These are phyloP conservation scores for Ophiocordyceps sinensis DNA, from an alignment of 2,329 filamentous ascomycete genomes.

Conservation along the genomic window DNA sequence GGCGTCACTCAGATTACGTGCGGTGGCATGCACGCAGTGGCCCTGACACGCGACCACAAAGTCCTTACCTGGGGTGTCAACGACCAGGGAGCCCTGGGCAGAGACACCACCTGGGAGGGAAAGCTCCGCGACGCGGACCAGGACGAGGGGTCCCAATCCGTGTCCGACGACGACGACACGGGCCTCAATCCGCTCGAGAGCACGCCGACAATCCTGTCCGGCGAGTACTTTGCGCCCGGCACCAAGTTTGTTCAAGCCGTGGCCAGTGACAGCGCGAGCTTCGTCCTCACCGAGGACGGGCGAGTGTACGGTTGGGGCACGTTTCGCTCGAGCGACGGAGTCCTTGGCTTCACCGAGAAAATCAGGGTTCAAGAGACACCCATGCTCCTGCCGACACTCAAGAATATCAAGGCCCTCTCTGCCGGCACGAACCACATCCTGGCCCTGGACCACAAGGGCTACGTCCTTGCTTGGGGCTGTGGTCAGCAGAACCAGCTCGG, in stretches of 20 bases:
- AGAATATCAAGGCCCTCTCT: conserved; percentile 49
- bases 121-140: conserved; percentile 43
- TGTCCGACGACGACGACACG: conserved; percentile 41
- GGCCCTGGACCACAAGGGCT: conserved; percentile 49
- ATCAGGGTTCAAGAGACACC: conserved; percentile 36
- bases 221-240: conserved; percentile 43
- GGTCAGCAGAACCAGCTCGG: conserved; percentile 52
- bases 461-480: conserved; percentile 57
- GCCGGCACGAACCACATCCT: conserved; percentile 59
- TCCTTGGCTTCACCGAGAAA: conserved; percentile 46
- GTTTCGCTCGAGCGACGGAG: conserved; percentile 52
- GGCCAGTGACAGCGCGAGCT: conserved; percentile 61
- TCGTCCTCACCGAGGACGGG: conserved; percentile 61
- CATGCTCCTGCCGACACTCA: conserved; percentile 43
- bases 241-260: conserved; percentile 50
- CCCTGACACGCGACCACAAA: conserved; percentile 65
- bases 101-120: conserved; percentile 56
- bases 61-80: conserved; percentile 83
- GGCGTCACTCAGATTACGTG: conserved; percentile 65
- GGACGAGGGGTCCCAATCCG: conserved; percentile 36
- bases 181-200: conserved; percentile 60
- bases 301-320: conserved; percentile 74
- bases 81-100: conserved; percentile 66
- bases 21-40: conserved; percentile 71
- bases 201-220: conserved; percentile 46